Base-by-base conservation (phyloP, 129 eudicot genomes). In the Centella asiatica region DNA sequence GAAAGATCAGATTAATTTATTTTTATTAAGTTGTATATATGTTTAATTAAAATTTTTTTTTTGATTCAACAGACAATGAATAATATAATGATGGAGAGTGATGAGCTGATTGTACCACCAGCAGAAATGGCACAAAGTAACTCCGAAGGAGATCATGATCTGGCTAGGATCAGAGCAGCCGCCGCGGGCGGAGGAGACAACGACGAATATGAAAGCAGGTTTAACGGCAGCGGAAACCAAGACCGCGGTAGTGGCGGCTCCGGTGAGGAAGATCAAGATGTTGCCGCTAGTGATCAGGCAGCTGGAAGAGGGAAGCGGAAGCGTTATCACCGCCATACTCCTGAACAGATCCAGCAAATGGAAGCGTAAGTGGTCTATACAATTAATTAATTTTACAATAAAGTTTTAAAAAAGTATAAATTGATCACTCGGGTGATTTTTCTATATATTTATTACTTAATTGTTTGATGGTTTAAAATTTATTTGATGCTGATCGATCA, bases 291-390 rank as follows among this genome's bases (percentile, higher is more conserved):
- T 57, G 18, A 32, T n/a, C n/a, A n/a, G n/a, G n/a, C n/a, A 27
- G 25, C n/a, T n/a, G 46, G 63, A n/a, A 58, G 34, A 40, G 63
- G 63, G 27, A 58, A 58, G 46, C 19, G 63, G 34, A 58, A 58
- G 46, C 63, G 63, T 28, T 58, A 58, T 46, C 63, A 58, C 25
- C 63, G 63, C 29, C 63, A 58, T 29, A 58, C 63, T 58, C 63
- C 33, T 19, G 19, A 58, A 22, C 63, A 58, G 63, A 58, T 58
- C 46, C 63, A 58, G 3, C 23, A 32, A 58, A 58, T 58, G 63
- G 63, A 58, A 34, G 63, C 63, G 63, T 58, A 58, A 2, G 63
- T 58, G 47, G n/a, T n/a, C n/a, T n/a, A n/a, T n/a, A n/a, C n/a
- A 2, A 17, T 24, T 11, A 1, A 12, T 55, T 20, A 42, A 5